Evolutionary conservation across 2,329 filamentous ascomycete genomes (phyloP).

Genomic region (Phialophora tarda): DNA sequence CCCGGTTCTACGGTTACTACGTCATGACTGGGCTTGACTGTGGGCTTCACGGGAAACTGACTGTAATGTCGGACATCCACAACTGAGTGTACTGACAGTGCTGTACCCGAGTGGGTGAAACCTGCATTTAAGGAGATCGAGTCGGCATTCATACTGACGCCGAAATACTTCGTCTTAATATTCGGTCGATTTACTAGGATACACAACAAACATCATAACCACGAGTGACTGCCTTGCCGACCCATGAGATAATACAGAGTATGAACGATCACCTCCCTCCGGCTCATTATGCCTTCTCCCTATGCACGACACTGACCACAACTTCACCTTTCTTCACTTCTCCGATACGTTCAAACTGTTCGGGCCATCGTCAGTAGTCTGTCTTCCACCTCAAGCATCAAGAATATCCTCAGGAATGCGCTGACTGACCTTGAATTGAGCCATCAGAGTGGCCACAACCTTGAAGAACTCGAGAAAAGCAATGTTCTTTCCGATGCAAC

Average conservation of each 20-base stretch:
- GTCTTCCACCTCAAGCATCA: neutral
- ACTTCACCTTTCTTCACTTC: conserved; percentile 11
- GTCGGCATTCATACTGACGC: neutral
- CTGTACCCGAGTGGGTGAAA: too few species aligned
- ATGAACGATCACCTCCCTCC: neutral
- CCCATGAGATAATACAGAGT: neutral
- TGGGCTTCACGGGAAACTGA: too few species aligned
- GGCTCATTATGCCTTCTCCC: neutral
- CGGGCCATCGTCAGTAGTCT: neutral
- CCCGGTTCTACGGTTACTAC: too few species aligned
- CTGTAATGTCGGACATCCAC: too few species aligned
- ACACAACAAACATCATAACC: neutral
- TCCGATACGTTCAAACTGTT: conserved; percentile 16
- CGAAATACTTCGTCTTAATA: neutral
- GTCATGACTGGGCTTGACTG: too few species aligned
- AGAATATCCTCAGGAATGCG: neutral
- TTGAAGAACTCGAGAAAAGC: conserved; percentile 24
- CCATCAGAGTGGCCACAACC: conserved; percentile 23
- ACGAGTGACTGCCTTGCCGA: neutral
- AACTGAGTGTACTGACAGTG: neutral
- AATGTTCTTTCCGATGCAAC: conserved; percentile 27
- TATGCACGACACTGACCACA: conserved; percentile 10
- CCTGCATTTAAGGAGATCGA: neutral
- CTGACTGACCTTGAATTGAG: conserved; percentile 22
- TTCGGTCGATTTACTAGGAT: neutral